Evolutionary conservation across 108 stramenopile species (phyloP), one percentile per base, ranked within the genome.

Genomic region (Skeletonema potamos): DNA sequence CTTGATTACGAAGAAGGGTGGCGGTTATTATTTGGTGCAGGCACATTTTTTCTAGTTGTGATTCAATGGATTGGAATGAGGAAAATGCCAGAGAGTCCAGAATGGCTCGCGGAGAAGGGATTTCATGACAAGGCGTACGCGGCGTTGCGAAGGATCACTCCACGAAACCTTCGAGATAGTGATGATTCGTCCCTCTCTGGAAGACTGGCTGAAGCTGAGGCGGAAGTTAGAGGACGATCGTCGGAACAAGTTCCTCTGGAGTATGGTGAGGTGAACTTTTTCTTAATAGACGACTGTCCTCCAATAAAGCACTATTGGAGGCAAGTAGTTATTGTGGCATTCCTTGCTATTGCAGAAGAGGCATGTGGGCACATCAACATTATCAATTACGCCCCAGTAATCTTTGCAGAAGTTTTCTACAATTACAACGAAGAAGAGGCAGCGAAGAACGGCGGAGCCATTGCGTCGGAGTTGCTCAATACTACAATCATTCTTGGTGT

Each of bases 401-500:
- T 86, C 24, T 83, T 85, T 59, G 76, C 74, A 10, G 68, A 76
- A 32, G 77, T 79, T 29, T 82, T 82, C 24, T 83, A 71, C 61
- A 64, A 70, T 32, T 75, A 73, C 30, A 55, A 74, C 22, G 69
- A 78, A 68, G 37, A 68, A 60, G 63, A 73, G 54, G 78, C 78
- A 8, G 48, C 70, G 32, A 28, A 70, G 13, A 37, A 78, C 39
- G 70, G 61, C 22, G 70, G 58, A 17, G 71, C 60, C 4, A 59
- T 73, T 9, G 37, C 72, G 10, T 78, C 77, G 13, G 76, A 63
- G 32, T 62, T 79, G 34, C 18, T 67, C 24, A 68, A 82, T n/a
- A 82, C 85, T 1, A 84, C 85, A n/a, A 75, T 86, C 26, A 64
- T 86, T 28, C 70, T 86, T 9, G 85, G 84, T 17, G 73, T 86